Conservation (phyloP, 176 grass and related monocot genomes). For the Oryza australiensis region DNA sequence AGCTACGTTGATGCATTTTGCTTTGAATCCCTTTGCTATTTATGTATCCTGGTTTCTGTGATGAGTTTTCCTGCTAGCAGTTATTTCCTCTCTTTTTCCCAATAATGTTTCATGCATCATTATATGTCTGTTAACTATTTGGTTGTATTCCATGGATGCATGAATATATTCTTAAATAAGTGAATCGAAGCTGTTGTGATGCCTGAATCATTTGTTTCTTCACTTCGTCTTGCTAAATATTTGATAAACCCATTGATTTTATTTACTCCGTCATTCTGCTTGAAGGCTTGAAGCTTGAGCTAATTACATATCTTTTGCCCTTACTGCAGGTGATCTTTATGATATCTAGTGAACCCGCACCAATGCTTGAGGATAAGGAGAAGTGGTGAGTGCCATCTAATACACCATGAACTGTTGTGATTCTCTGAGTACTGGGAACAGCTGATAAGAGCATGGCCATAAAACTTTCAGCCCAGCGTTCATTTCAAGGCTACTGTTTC, state of each 20-base stretch:
- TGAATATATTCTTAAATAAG: background rate
- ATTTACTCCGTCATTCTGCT: conserved; percentile 17
- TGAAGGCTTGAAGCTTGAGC: background rate
- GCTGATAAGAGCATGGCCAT: background rate
- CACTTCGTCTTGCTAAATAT: conserved; percentile 1
- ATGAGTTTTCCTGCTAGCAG: conserved; percentile 4
- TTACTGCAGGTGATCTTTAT: conserved; percentile 89
- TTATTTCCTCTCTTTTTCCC: conserved; percentile 19
- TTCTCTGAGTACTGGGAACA: background rate
- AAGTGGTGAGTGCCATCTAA: conserved; percentile 67
- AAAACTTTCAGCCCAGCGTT: conserved; percentile 2
- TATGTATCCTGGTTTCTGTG: background rate
- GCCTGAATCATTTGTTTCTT: conserved; percentile 21
- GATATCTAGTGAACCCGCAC: conserved; percentile 98
- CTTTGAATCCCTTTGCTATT: conserved; percentile 8
- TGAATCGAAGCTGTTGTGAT: background rate
- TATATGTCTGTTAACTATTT: background rate
- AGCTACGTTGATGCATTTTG: conserved; percentile 28
- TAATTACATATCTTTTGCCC: background rate
- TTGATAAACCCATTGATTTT: background rate
- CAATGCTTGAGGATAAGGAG: conserved; percentile 99
- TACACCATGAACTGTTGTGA: conserved; percentile 12
- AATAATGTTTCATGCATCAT: background rate
- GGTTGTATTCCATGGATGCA: background rate
- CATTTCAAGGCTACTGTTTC: background rate